Base-by-base conservation (phyloP, 1,284 basidiomycete genomes). In the Mycena citricolor region DNA sequence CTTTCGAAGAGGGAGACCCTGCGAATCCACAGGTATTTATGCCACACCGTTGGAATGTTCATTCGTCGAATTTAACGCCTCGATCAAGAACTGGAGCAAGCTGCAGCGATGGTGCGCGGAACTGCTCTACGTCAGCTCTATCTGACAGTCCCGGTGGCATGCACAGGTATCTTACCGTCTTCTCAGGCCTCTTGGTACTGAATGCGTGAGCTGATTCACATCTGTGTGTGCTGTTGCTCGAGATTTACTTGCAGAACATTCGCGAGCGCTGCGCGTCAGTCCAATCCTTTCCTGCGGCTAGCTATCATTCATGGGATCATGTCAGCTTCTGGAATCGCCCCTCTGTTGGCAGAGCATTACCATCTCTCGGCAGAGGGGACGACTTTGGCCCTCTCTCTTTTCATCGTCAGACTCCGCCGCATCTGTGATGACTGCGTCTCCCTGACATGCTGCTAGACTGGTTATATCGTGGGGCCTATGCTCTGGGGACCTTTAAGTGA, bases 171-270 rank as follows among this genome's bases (percentile, higher is more conserved):
- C 44, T 89, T n/a, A 88, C 83, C 1, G 61, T 68, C 26, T 57
- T 82, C 3, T 76, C 71, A 17, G 81, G 80, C 24, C 39, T 83
- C 0, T 69, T 88, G 28, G 81, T 84, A n/a, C 69, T 89, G 55
- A 85, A 85, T 61, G 81, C 80, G 71, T 73, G 25, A 48, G 68
- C 63, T 26, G n/a, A 16, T 17, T 24, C 8, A 10, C 13, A 24
- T 16, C 14, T 41, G 17, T 33, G 42, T 28, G 45, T 56, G 62
- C 49, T 41, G 25, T 38, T 31, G 23, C 29, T 14, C 36, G 22
- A 30, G 13, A 32, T 34, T 39, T 20, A 33, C 25, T 22, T 31
- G 42, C 47, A 76, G 73, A 42, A 73, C 83, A 1, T 83, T 86
- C 50, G 77, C 82, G 0, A 73, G 79, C 14, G 73, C 82, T 3